Percentiles rank a stretch among this genome's conserved stretches.
These are phyloP conservation scores for Trifolium subterraneum DNA, from an alignment of 306 rosid species.

Conservation along the genomic window DNA sequence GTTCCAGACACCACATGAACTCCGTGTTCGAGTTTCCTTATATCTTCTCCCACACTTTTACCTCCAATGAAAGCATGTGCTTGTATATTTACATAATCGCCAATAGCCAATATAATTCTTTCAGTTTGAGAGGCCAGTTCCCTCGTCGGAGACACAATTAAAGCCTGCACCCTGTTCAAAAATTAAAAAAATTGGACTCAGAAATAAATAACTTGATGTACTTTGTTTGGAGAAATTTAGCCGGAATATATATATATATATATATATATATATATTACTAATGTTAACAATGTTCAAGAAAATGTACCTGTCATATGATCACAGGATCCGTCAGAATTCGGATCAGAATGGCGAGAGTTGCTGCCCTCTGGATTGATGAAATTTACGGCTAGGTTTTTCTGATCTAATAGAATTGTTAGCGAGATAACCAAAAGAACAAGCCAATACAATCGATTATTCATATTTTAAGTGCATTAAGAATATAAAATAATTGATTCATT, in stretches of 20 bases:
- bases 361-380: not conserved
- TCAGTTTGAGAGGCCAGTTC: constrained; percentile 96
- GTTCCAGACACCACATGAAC: constrained; percentile 99
- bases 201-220: not conserved
- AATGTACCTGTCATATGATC: not conserved
- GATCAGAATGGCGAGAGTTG: not conserved
- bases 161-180: constrained; percentile 73
- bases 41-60: constrained; percentile 92
- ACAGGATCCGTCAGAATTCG: not conserved
- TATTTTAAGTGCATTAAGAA: not conserved
- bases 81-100: constrained; percentile 82
- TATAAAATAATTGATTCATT: no score
- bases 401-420: not conserved
- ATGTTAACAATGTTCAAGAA: not conserved
- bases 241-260: no score
- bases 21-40: constrained; percentile 89
- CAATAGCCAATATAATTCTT: constrained; percentile 87
- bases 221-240: not conserved
- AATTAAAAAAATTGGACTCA: not conserved
- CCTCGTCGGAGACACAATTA: constrained; percentile 93
- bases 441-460: not conserved
- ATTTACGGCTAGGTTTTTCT: not conserved
- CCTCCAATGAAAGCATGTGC: constrained; percentile 96
- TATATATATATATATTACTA: not conserved
- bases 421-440: not conserved